phyloP scores from a whole-genome alignment of 257 asterid genomes.

The Primulina eburnea region DNA sequence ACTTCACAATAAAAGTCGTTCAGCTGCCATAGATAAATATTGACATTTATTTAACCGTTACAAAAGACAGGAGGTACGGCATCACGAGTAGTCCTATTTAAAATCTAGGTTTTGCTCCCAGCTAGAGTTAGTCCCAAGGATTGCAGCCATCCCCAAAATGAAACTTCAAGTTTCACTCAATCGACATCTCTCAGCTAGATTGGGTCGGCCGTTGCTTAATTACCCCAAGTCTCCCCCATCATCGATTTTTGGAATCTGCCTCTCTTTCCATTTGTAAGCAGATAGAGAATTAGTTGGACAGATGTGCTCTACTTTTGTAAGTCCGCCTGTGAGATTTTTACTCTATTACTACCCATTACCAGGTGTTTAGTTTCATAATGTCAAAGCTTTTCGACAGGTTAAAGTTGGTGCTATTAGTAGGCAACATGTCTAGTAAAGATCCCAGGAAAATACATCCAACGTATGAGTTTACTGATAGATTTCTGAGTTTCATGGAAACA shows the following conservation, averaged over 20 bases:
- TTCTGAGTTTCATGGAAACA: not conserved
- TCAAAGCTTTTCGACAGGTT: not conserved
- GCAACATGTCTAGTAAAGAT: not conserved
- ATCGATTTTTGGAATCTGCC: not conserved
- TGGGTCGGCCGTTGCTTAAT: not conserved
- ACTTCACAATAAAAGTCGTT: not conserved
- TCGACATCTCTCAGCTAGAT: not conserved
- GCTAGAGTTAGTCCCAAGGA: not conserved
- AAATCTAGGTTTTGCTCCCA: not conserved
- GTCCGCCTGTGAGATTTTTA: not conserved
- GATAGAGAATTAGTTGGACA: not conserved
- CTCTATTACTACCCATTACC: not conserved
- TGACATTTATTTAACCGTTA: not conserved
- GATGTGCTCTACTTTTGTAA: not conserved
- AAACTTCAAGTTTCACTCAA: not conserved
- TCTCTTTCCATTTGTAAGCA: not conserved
- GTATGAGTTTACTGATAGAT: not conserved
- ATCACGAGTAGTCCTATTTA: not conserved
- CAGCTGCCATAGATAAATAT: not conserved
- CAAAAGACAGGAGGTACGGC: not conserved
- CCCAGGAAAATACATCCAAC: not conserved
- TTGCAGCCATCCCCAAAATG: not conserved
- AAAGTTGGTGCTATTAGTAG: too few species aligned
- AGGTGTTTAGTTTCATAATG: not conserved
- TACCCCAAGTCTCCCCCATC: not conserved